Base-by-base conservation (phyloP, 345 rosid species). In the Cardamine chenopodiifolia region DNA sequence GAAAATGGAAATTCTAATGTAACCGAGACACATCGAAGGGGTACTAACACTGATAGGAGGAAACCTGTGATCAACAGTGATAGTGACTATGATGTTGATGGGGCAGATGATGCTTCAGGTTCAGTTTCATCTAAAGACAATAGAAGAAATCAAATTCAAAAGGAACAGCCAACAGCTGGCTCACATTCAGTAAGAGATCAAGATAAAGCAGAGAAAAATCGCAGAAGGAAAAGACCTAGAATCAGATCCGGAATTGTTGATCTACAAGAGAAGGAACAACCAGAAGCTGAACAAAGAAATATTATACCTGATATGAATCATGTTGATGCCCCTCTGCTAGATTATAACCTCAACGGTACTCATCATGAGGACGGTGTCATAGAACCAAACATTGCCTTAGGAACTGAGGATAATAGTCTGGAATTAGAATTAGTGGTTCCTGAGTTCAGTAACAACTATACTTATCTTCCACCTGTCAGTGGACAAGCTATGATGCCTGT, bases 31-130 rank as follows among this genome's bases (percentile, higher is more conserved):
- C 86, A 82, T 34, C 82, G 42, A 22, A 73, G 93, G n/a, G 68
- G 85, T 31, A 78, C 32, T 60, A 78, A 19, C 53, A 74, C 81
- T 65, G 71, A 44, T 56, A 87, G 83, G 81, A 86, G 83, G 69
- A 89, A 58, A 62, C 73, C 81, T 13, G 71, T 85, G 29, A 7
- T 82, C 57, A 82, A 88, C 66, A 84, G 92, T 66, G 90, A 90
- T 28, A 89, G 93, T 62, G 88, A 89, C 80, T 96, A 96, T 75
- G 98, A 90, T 70, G 99, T 92, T 64, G 91, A 86, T 79, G 96
- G 90, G 47, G 49, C 68, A 18, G 93, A 87, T 11, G 90, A 82
- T 50, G 87, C 84, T 76, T 83, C 78, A n/a, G 93, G 92, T 64
- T 96, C 91, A 32, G 92, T 88, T 56, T 90, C 98, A 12, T 96